phyloP scores from a whole-genome alignment of 805 yeast genomes.

The Nakazawaea ishiwadae region DNA sequence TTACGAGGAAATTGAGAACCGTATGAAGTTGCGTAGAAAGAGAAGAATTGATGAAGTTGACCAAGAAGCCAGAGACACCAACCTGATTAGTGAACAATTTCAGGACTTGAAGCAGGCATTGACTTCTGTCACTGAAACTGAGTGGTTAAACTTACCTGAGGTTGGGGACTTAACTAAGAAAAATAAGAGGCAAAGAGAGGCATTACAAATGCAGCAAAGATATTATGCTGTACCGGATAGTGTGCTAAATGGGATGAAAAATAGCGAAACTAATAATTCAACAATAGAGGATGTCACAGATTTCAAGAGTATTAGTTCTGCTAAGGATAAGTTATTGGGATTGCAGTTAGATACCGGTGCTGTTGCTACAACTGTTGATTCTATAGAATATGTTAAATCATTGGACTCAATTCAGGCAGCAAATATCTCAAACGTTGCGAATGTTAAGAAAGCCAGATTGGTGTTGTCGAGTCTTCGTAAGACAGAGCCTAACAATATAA shows the following conservation, averaged over 20 bases:
- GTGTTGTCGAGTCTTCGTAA: constrained; percentile 65
- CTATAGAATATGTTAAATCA: constrained; percentile 35
- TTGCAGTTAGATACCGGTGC: constrained; percentile 43
- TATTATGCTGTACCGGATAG: constrained; percentile 83
- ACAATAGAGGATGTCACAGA: constrained; percentile 31
- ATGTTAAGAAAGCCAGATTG: constrained; percentile 51
- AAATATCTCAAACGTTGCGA: constrained; percentile 37
- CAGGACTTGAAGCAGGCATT: constrained; percentile 64
- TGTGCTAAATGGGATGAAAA: constrained; percentile 36
- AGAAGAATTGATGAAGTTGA: constrained; percentile 10
- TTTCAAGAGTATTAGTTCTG: constrained; percentile 54
- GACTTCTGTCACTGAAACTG: constrained; percentile 52
- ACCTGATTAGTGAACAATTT: constrained; percentile 48
- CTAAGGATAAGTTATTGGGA: constrained; percentile 56
- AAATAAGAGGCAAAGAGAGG: constrained; percentile 66
- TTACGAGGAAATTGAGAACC: constrained; percentile 62
- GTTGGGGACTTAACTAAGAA: constrained; percentile 81
- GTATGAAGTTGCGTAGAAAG: constrained; percentile 29
- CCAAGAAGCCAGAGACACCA: constrained; percentile 14
- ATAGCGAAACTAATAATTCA: constrained; percentile 21
- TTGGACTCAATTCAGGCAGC: constrained; percentile 13
- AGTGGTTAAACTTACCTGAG: constrained; percentile 84
- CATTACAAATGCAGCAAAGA: constrained; percentile 59
- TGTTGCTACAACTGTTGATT: constrained; percentile 32
- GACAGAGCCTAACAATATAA: constrained; percentile 67